These are phyloP conservation scores for Phytophthora uliginosa DNA, from an alignment of 352 stramenopile genomes.

Conservation along the genomic window DNA sequence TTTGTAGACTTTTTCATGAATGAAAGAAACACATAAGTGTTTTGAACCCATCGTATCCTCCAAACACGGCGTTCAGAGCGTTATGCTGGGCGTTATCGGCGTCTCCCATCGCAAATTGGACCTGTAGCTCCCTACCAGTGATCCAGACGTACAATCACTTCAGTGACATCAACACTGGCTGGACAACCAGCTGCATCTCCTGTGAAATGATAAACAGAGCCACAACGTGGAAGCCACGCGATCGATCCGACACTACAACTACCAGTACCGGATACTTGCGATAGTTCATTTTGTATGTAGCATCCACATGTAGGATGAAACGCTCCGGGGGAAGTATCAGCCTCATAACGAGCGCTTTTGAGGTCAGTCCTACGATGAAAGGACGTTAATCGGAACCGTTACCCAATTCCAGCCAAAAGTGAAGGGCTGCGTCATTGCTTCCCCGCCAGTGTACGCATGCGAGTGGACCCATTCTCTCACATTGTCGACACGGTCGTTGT, in stretches of 20 bases:
- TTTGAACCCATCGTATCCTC: background rate
- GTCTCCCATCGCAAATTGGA: constrained; percentile 25
- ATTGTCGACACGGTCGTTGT: background rate
- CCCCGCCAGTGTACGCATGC: background rate
- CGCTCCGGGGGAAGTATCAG: background rate
- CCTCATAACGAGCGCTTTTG: background rate
- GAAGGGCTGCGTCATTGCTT: background rate
- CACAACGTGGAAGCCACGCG: background rate
- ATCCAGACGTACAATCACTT: no score
- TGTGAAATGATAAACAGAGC: background rate
- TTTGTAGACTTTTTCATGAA: constrained; percentile 25
- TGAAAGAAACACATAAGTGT: constrained; percentile 31
- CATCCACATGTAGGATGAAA: constrained; percentile 13
- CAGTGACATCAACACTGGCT: background rate
- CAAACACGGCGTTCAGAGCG: background rate
- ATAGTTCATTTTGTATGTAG: constrained; percentile 11
- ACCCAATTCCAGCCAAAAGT: background rate
- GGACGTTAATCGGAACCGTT: background rate
- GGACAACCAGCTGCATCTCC: background rate
- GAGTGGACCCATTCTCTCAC: background rate
- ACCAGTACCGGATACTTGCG: constrained; percentile 6
- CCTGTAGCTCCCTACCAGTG: background rate
- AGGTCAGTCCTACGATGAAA: background rate
- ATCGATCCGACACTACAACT: background rate
- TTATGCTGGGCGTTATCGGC: constrained; percentile 5